These are phyloP conservation scores for Spirogloea muscicola DNA, from an alignment of 139 green algal species.

Conservation along the genomic window DNA sequence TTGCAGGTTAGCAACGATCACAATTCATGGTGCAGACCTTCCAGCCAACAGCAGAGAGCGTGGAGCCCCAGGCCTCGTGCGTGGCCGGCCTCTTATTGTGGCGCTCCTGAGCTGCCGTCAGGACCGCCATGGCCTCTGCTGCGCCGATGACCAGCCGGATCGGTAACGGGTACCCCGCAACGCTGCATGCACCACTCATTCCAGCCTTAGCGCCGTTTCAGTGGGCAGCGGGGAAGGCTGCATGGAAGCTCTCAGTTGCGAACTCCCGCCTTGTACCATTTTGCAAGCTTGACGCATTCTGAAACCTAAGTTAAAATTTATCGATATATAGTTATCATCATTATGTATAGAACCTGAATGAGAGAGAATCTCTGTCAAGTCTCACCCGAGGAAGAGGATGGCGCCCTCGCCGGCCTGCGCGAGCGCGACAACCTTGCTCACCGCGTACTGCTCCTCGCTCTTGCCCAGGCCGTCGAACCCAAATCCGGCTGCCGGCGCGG, in stretches of 20 bases:
- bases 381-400: constrained; percentile 12
- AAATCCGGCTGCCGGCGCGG: no score
- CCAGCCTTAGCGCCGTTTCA: no score
- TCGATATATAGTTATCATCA: no score
- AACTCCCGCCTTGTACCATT: no score
- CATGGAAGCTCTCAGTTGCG: no score
- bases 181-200: constrained; percentile 5
- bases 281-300: no score
- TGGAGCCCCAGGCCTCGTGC: constrained; percentile 16
- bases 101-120: constrained; percentile 13
- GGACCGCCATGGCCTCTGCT: constrained; percentile 18
- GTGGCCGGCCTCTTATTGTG: neutral
- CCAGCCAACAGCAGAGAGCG: constrained; percentile 15
- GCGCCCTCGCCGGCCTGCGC: constrained; percentile 15
- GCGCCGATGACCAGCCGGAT: constrained; percentile 9
- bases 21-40: no score
- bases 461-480: constrained; percentile 10
- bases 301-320: no score
- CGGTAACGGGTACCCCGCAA: constrained; percentile 1
- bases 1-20: no score
- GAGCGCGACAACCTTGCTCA: neutral
- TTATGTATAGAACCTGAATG: no score
- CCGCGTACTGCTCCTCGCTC: constrained; percentile 1
- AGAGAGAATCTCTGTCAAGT: neutral
- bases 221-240: no score